Percentiles rank a stretch among this genome's conserved stretches.
These are phyloP conservation scores for Castanea mollissima DNA, from an alignment of 306 rosid species.

Conservation along the genomic window DNA sequence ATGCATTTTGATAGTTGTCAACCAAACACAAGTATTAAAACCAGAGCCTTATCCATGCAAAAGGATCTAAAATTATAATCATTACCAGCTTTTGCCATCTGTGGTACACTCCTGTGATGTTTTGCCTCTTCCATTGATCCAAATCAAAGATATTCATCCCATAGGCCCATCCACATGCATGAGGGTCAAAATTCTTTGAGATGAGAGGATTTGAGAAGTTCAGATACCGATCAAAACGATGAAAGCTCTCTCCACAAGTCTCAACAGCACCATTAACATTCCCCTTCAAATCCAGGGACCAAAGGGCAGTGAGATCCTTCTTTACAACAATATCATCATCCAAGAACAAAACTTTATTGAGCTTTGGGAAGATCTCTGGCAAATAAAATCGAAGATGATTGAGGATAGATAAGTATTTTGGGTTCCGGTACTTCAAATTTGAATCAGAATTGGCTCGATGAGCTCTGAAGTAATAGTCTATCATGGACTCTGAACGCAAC, in stretches of 20 bases:
- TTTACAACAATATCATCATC: constrained; percentile 95
- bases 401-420: constrained; percentile 90
- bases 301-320: constrained; percentile 84
- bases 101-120: constrained; percentile 88
- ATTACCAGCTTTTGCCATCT: constrained; percentile 95
- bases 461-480: constrained; percentile 86
- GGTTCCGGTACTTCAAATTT: constrained; percentile 89
- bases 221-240: constrained; percentile 92
- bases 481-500: constrained; percentile 80
- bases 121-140: constrained; percentile 92
- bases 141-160: constrained; percentile 97
- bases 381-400: constrained; percentile 98
- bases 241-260: constrained; percentile 95
- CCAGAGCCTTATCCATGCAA: background rate
- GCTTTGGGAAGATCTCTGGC: constrained; percentile 92
- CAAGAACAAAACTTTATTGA: constrained; percentile 82
- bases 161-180: constrained; percentile 99
- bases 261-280: constrained; percentile 98
- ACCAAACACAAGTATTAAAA: background rate
- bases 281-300: constrained; percentile 85
- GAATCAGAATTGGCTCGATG: constrained; percentile 80
- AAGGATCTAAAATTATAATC: background rate
- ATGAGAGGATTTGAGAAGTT: constrained; percentile 95
- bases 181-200: constrained; percentile 83
- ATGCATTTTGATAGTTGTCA: background rate